Evolutionary conservation across 257 asterid genomes (phyloP).

Genomic region (Solanum ahanhuiri): DNA sequence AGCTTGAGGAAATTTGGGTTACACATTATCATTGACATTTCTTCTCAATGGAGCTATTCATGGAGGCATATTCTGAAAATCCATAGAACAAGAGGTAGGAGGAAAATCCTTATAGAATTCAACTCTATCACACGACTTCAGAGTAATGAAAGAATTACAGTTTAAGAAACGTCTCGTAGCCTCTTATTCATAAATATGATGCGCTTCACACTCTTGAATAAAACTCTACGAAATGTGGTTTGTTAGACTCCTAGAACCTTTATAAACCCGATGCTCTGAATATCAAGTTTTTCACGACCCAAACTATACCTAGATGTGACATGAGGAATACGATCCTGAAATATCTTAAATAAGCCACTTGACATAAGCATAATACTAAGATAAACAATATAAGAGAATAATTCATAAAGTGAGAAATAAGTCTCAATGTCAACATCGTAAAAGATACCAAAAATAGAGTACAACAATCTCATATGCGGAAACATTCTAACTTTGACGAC

Average conservation of each 20-base stretch:
- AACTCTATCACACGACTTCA: background rate
- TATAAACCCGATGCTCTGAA: too few relatives aligned
- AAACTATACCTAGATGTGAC: background rate
- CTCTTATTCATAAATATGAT: background rate
- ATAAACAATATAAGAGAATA: background rate
- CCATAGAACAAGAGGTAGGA: too few relatives aligned
- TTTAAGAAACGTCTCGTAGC: background rate
- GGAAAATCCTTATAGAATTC: background rate
- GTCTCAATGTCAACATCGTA: background rate
- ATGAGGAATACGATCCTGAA: too few relatives aligned
- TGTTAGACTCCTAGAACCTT: too few relatives aligned
- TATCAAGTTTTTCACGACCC: background rate
- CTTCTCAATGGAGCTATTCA: too few relatives aligned
- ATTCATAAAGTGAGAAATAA: background rate
- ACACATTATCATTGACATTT: too few relatives aligned
- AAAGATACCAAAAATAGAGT: background rate
- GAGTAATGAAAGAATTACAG: background rate
- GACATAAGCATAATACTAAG: background rate
- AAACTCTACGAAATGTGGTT: background rate
- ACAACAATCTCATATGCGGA: background rate
- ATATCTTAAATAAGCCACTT: background rate
- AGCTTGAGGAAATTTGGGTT: too few relatives aligned
- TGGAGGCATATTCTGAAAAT: too few relatives aligned
- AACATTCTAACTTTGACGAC: background rate
- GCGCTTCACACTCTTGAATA: background rate